A percentile compares a stretch with the other conserved stretches of the same genome.
Conservation (phyloP, 768 basidiomycete species). For the Tylopilus intermedius region DNA sequence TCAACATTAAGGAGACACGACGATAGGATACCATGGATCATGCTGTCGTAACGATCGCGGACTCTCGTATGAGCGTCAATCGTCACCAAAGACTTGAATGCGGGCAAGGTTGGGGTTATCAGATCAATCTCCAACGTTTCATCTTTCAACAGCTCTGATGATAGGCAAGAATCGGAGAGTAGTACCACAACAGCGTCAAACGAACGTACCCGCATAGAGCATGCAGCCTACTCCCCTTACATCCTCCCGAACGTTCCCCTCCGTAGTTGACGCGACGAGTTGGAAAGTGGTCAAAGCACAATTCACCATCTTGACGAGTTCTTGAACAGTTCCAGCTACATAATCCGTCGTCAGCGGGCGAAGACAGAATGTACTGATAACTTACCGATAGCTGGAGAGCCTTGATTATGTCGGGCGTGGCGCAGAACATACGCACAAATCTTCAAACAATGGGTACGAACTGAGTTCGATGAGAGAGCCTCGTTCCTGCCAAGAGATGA, state of each 20-base stretch:
- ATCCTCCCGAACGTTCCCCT: slow-evolving; percentile 60
- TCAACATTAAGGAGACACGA: slow-evolving; percentile 83
- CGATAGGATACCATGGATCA: slow-evolving; percentile 80
- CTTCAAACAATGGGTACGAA: slow-evolving; percentile 65
- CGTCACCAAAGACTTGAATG: slow-evolving; percentile 71
- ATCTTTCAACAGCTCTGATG: slow-evolving; percentile 74
- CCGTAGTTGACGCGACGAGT: slow-evolving; percentile 53
- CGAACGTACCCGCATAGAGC: slow-evolving; percentile 62
- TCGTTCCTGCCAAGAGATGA: slow-evolving; percentile 20
- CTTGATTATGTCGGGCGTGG: slow-evolving; percentile 57
- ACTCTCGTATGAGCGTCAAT: slow-evolving; percentile 38
- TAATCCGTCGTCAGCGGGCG: slow-evolving; percentile 8
- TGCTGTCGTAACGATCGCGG: slow-evolving; percentile 49
- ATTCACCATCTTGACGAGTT: slow-evolving; percentile 57
- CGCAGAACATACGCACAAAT: slow-evolving; percentile 80
- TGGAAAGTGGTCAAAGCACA: slow-evolving; percentile 59
- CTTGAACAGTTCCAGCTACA: slow-evolving; percentile 46
- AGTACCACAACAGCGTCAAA: neutral
- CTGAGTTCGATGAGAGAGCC: slow-evolving; percentile 29
- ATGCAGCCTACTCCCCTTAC: slow-evolving; percentile 74
- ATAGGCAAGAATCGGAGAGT: neutral
- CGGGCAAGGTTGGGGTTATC: slow-evolving; percentile 73
- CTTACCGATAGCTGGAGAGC: slow-evolving; percentile 50
- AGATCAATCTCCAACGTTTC: slow-evolving; percentile 78
- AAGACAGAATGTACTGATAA: neutral